phyloP scores from a whole-genome alignment of 139 green algal species.

The Auxenochlorella pyrenoidosa region DNA sequence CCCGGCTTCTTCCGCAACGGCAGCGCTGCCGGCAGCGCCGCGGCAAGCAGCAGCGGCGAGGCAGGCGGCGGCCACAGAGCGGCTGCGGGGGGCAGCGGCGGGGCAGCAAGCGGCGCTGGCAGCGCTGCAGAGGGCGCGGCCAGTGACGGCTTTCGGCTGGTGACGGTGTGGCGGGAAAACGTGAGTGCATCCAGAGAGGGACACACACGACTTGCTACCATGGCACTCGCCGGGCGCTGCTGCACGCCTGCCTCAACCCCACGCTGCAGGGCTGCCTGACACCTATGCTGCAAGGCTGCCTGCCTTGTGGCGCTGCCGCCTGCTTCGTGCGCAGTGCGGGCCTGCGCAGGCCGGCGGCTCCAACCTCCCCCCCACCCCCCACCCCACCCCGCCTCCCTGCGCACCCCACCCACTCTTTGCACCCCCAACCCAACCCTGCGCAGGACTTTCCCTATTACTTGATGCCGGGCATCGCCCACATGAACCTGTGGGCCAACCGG shows the following conservation, averaged over 20 bases:
- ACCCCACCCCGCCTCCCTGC: no score
- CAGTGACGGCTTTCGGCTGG: background rate
- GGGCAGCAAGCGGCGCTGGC: background rate
- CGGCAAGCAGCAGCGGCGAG: background rate
- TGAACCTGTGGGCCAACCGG: slow-evolving; percentile 52
- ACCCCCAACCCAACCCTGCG: background rate
- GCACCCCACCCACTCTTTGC: background rate
- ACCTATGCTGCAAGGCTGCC: no score
- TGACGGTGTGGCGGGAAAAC: slow-evolving; percentile 31
- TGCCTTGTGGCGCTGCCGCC: no score
- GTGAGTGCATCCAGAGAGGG: no score
- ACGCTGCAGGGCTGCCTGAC: no score
- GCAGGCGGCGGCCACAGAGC: background rate
- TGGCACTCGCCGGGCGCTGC: no score
- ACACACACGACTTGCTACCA: no score
- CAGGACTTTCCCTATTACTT: slow-evolving; percentile 67
- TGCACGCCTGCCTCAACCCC: no score
- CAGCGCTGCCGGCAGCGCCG: background rate
- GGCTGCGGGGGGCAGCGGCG: background rate
- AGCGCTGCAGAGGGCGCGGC: background rate
- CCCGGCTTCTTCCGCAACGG: background rate
- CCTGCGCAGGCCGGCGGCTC: no score
- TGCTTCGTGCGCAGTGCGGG: no score
- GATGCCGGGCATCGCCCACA: slow-evolving; percentile 47
- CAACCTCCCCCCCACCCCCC: background rate